Evolutionary conservation across 2,329 filamentous ascomycete genomes (phyloP), one percentile per base, ranked within the genome.

Genomic region (Thielaviopsis ethacetica): DNA sequence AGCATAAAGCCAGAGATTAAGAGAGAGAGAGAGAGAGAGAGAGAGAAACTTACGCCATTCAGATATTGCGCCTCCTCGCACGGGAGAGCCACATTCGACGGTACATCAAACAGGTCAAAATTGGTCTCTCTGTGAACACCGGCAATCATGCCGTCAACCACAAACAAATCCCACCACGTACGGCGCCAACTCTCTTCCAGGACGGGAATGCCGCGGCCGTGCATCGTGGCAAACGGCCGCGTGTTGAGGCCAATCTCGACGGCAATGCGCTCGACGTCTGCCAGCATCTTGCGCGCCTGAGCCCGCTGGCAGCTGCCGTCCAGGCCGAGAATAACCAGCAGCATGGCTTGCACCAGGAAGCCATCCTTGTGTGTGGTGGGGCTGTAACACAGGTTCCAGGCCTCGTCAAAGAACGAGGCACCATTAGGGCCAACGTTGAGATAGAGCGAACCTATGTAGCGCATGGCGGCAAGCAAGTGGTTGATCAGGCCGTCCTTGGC

Each of bases 161-260:
- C 79, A 67, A 85, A 91, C 3, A 82, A 67, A 62, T 82, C 89
- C 91, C 91, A 96, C 90, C 90, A 96, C 1, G 90, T 96, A 61
- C 91, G 78, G 19, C 89, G 80, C 80, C 88, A 85, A 68, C 85
- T 88, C 70, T 96, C 91, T 67, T 91, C 87, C 2, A 91, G 68
- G 1, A 89, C 75, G 0, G 81, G 75, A 61, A 85, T 80, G 5
- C 81, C 81, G 27, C 77, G 74, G 17, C 85, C 84, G 64, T 88
- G 75, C 5, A 76, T 70, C 0, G 76, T 71, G 0, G 88, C 84
- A 68, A 83, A 95, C 0, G 79, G 75, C 54, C 80, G 75, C 10
- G 80, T 81, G 67, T 95, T 83, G 70, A 96, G 78, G 0, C 86
- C 85, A 24, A 95, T 77, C 59, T 89, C 81, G 10, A 94, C 72